phyloP scores from a whole-genome alignment of 129 eudicot species.

The Flaveria brownii region DNA sequence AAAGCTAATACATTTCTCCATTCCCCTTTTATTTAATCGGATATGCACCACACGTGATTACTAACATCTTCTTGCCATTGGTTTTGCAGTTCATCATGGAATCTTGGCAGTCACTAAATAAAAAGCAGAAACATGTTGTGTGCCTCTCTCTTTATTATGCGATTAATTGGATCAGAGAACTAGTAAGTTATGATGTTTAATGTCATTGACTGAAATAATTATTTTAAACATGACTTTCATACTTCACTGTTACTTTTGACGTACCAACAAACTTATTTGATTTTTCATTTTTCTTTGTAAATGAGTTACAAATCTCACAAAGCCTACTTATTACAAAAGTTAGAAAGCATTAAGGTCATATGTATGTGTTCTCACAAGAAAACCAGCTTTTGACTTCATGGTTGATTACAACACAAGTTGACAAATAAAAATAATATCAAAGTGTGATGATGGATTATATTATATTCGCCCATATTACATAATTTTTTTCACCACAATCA shows the following conservation, averaged over 20 bases:
- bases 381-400: neutral
- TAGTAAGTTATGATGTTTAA: constrained; percentile 45
- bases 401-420: constrained; percentile 1
- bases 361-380: constrained; percentile 16
- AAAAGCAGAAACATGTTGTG: constrained; percentile 59
- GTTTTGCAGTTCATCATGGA: constrained; percentile 50
- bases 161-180: constrained; percentile 80
- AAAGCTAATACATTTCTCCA: constrained; percentile 10
- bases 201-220: constrained; percentile 6
- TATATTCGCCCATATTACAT: constrained; percentile 15
- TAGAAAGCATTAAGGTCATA: constrained; percentile 9
- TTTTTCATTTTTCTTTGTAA: neutral
- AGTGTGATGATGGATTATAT: constrained; percentile 15
- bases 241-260: constrained; percentile 19
- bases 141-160: constrained; percentile 80
- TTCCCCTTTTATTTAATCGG: neutral
- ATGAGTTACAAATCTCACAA: neutral
- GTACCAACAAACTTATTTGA: neutral
- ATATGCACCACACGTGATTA: neutral
- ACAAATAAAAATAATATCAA: neutral
- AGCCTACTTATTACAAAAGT: neutral
- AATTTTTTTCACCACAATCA: constrained; percentile 36
- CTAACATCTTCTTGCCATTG: constrained; percentile 25
- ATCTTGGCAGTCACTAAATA: constrained; percentile 54
- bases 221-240: constrained; percentile 8